phyloP scores from a whole-genome alignment of 2,329 filamentous ascomycete species.

The Talaromyces islandicus region DNA sequence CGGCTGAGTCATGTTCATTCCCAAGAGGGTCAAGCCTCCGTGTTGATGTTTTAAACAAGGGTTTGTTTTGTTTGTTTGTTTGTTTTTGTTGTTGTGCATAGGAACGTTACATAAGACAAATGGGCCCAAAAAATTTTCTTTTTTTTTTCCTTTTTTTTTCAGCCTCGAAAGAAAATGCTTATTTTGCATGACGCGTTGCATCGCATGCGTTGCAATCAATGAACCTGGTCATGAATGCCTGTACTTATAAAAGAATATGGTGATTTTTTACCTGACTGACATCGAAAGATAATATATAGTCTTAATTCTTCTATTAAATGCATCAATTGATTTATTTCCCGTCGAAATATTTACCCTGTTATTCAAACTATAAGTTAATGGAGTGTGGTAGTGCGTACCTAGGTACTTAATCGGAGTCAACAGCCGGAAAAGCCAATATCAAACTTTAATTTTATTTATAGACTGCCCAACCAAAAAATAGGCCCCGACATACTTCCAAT shows the following conservation, averaged over 20 bases:
- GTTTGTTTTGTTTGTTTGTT: not conserved
- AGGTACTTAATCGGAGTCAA: not conserved
- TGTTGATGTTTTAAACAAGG: not conserved
- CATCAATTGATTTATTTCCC: not conserved
- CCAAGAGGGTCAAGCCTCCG: not conserved
- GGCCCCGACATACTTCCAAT: not conserved
- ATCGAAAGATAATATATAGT: not conserved
- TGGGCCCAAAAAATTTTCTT: not conserved
- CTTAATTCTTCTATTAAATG: not conserved
- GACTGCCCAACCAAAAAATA: not conserved
- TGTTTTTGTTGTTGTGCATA: too few species aligned
- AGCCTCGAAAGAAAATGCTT: not conserved
- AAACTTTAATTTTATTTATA: not conserved
- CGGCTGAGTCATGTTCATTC: not conserved
- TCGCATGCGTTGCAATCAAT: not conserved
- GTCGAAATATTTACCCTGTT: too few species aligned
- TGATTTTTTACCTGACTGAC: not conserved
- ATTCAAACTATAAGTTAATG: too few species aligned
- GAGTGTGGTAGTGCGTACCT: too few species aligned
- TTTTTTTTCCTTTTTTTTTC: not conserved
- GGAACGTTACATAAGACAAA: too few species aligned
- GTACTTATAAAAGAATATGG: not conserved
- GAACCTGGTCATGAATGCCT: not conserved
- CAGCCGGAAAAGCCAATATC: not conserved
- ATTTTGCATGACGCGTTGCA: not conserved